Percentiles rank a stretch among this genome's conserved stretches.
These are phyloP conservation scores for Aureobasidium sp. DNA, from an alignment of 2,329 filamentous ascomycete species.

Conservation along the genomic window DNA sequence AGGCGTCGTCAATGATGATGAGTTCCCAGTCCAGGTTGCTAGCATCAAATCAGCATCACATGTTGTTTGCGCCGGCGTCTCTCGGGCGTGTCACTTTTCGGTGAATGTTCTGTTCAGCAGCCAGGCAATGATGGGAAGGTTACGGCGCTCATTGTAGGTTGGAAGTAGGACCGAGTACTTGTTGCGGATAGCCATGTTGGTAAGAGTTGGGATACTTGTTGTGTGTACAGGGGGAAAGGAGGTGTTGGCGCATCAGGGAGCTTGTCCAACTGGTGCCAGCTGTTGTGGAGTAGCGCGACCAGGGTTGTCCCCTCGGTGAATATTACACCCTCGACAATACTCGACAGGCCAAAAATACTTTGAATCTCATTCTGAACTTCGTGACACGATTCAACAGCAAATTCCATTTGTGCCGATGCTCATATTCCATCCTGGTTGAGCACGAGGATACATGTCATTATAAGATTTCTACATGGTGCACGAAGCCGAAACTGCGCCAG, in stretches of 20 bases:
- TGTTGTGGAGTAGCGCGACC: conserved; percentile 2
- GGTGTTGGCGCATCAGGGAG: background rate
- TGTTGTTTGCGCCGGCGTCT: background rate
- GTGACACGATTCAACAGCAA: background rate
- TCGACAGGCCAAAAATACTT: too few species aligned
- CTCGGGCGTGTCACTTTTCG: conserved; percentile 57
- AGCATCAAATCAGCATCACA: conserved; percentile 9
- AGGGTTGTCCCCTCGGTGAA: background rate
- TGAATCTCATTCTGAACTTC: too few species aligned
- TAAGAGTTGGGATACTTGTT: background rate
- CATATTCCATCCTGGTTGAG: too few species aligned
- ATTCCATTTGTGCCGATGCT: too few species aligned
- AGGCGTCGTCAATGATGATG: conserved; percentile 96
- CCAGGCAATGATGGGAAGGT: conserved; percentile 93
- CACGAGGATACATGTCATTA: too few species aligned
- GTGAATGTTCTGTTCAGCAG: conserved; percentile 88
- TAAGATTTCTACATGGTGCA: too few species aligned
- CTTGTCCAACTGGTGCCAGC: conserved; percentile 4
- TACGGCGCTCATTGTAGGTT: conserved; percentile 96
- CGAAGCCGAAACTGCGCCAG: too few species aligned
- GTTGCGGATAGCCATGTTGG: conserved; percentile 45
- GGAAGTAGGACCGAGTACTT: conserved; percentile 97
- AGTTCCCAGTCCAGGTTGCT: conserved; percentile 95
- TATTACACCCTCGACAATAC: background rate
- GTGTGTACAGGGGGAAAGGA: background rate